These are phyloP conservation scores for Brettanomyces custersianus DNA, from an alignment of 805 yeast species.

Conservation along the genomic window DNA sequence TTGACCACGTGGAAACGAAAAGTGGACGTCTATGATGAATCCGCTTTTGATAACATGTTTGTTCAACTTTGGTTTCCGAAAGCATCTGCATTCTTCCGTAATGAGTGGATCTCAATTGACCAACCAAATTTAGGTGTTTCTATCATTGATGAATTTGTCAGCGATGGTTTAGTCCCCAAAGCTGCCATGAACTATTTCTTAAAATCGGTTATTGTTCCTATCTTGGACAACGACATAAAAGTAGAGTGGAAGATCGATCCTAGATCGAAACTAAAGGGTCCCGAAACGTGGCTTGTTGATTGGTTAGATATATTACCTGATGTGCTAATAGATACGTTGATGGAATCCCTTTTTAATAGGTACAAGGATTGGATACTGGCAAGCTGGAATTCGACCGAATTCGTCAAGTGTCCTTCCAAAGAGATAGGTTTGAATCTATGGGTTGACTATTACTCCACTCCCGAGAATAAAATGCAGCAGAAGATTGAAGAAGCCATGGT, in stretches of 20 bases:
- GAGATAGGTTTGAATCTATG: conserved; percentile 20
- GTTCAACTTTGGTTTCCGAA: conserved; percentile 28
- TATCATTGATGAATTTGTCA: conserved; percentile 26
- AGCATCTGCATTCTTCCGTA: conserved; percentile 18
- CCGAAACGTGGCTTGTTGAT: conserved; percentile 7
- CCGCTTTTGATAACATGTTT: conserved; percentile 28
- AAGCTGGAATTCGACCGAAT: conserved; percentile 11
- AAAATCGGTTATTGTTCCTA: conserved; percentile 27
- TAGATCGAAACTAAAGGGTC: conserved; percentile 6
- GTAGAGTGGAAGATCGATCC: conserved; percentile 26
- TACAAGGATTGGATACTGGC: conserved; percentile 15
- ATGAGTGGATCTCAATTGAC: conserved; percentile 27
- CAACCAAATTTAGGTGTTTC: conserved; percentile 32
- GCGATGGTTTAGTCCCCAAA: conserved; percentile 24
- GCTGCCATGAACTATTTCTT: conserved; percentile 22
- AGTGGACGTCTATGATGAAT: background rate
- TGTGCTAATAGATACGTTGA: conserved; percentile 8
- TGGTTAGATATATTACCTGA: conserved; percentile 10
- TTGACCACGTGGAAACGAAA: background rate
- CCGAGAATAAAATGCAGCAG: conserved; percentile 13
- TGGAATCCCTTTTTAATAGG: conserved; percentile 9
- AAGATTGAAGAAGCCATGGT: conserved; percentile 31
- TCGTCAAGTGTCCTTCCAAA: conserved; percentile 4
- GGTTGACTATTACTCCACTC: conserved; percentile 23
- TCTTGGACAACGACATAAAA: conserved; percentile 23